Base-by-base conservation (phyloP, 495 filamentous ascomycete species). In the Rhypophila decipiens region DNA sequence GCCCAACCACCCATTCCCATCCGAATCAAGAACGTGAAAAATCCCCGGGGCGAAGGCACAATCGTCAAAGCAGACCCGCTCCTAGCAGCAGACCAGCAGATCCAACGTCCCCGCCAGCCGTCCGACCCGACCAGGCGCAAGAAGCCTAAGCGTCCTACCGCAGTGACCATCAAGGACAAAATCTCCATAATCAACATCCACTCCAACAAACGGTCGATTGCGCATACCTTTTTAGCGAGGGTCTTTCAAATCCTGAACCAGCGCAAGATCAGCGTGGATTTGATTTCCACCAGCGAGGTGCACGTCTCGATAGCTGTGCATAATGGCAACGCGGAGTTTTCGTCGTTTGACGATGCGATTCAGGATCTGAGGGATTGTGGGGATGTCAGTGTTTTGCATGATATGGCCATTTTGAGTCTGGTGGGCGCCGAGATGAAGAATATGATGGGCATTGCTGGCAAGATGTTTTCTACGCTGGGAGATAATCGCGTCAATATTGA, bases 21-120 rank as follows among this genome's bases (percentile, higher is more conserved):
- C 56, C 87, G 93, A 47, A 97, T 97, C 67, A 96, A 97, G 72
- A 97, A 98, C 63, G 93, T 97, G 60, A 90, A 94, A 71, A 96
- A 96, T 57, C 89, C 94, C 0, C 79, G 82, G 34, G 86, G 87
- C 44, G 77, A 80, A 46, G 93, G 93, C 40, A 99, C 93, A 22
- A 74, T 95, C 44, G 90, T 99, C 53, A 83, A 87, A 56, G 75
- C 75, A 12, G 74, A 78, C 49, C 69, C 68, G 1, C 59, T 70
- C 10, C 67, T 72, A 24, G 64, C 66, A 1, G 60, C 73, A 2
- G 63, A 63, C 21, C 71, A 74, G 41, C 65, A 74, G 45, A 70
- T 74, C 46, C 66, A 63, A 44, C 51, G 70, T 21, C 61, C 71
- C 1, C 50, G 69, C 45, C 52, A 61, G 37, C 67, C 61, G 2